Percentiles rank a stretch among this genome's conserved stretches.
Conservation (phyloP, 257 asterid genomes). For the Fraxinus excelsior region DNA sequence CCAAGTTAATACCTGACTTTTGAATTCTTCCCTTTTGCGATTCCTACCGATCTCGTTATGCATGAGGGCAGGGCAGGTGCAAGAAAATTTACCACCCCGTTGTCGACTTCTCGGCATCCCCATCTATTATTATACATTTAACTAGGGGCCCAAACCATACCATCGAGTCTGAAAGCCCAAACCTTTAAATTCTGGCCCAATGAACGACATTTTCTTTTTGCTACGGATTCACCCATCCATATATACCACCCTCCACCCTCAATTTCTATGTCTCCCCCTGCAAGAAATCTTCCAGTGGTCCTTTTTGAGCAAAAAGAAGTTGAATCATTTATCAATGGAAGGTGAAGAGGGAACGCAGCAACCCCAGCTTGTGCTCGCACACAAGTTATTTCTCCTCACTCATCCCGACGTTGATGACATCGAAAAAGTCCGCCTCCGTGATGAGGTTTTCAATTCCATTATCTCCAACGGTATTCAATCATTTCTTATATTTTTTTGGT, state of each 20-base stretch:
- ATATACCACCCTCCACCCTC: background rate
- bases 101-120: no score
- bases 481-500: background rate
- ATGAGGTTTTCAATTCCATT: constrained; percentile 72
- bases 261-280: background rate
- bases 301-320: background rate
- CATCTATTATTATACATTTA: no score
- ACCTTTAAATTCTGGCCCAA: background rate
- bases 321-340: constrained; percentile 49
- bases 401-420: constrained; percentile 89
- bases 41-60: no score
- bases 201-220: background rate
- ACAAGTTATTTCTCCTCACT: constrained; percentile 68
- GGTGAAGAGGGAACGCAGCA: constrained; percentile 77
- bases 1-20: no score
- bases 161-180: no score
- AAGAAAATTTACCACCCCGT: no score
- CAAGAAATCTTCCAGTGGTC: background rate
- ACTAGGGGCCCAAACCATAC: no score
- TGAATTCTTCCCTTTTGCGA: no score
- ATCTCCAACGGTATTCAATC: constrained; percentile 60
- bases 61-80: no score
- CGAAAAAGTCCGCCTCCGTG: constrained; percentile 87
- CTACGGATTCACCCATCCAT: background rate
- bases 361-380: constrained; percentile 79